phyloP scores from a whole-genome alignment of 2,329 filamentous ascomycete species.

The Colletotrichum acutatum region DNA sequence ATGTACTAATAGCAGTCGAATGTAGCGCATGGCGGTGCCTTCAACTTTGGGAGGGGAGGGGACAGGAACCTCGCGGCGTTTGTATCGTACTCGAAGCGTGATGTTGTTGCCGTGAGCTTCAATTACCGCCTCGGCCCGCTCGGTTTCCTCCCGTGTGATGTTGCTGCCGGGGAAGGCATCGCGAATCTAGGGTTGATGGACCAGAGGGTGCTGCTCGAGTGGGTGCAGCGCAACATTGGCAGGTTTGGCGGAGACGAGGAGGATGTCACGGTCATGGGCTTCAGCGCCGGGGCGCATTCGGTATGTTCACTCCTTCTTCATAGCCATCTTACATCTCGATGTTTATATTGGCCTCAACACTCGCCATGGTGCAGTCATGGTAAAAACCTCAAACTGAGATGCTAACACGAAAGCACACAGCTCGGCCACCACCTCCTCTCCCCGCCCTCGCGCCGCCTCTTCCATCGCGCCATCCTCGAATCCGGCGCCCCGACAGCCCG shows the following conservation, averaged over 20 bases:
- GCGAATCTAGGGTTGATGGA: slow-evolving; percentile 75
- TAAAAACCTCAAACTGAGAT: too few species aligned
- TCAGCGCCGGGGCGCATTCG: slow-evolving; percentile 72
- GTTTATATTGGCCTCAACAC: neutral
- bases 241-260: slow-evolving; percentile 69
- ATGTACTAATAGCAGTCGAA: too few species aligned
- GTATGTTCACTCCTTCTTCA: slow-evolving; percentile 43
- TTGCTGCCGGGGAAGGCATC: slow-evolving; percentile 63
- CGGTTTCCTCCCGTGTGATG: slow-evolving; percentile 73
- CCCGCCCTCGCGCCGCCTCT: slow-evolving; percentile 54
- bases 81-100: slow-evolving; percentile 63
- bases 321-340: slow-evolving; percentile 29
- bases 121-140: slow-evolving; percentile 74
- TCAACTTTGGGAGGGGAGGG: slow-evolving; percentile 64
- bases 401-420: slow-evolving; percentile 46
- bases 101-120: slow-evolving; percentile 68
- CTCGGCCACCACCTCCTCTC: slow-evolving; percentile 75
- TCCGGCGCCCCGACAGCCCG: slow-evolving; percentile 67
- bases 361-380: too few species aligned
- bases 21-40: slow-evolving; percentile 70
- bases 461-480: slow-evolving; percentile 66
- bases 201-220: slow-evolving; percentile 67
- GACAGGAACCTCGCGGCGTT: slow-evolving; percentile 72
- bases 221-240: slow-evolving; percentile 69
- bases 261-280: slow-evolving; percentile 70